These are phyloP conservation scores for Penicillium sp. DNA, from an alignment of 2,329 filamentous ascomycete species.

Conservation along the genomic window DNA sequence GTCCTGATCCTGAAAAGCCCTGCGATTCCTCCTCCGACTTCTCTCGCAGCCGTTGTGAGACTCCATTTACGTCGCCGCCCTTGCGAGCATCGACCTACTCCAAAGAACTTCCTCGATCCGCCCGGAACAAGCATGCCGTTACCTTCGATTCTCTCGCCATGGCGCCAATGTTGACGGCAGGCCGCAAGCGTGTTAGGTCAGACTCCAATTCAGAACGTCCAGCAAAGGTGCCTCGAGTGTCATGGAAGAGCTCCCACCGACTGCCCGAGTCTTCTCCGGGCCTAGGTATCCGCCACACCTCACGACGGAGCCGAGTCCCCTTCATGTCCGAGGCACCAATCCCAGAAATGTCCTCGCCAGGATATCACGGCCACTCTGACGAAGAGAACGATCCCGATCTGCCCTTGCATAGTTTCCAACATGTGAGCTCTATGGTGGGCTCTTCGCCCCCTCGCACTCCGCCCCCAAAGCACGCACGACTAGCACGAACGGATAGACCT, in stretches of 20 bases:
- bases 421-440: conserved; percentile 54
- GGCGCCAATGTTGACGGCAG: conserved; percentile 49
- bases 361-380: conserved; percentile 46
- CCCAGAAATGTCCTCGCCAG: conserved; percentile 60
- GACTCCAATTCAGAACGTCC: conserved; percentile 56
- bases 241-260: conserved; percentile 76
- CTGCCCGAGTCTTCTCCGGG: conserved; percentile 85
- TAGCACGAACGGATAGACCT: conserved; percentile 52
- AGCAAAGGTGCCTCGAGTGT: conserved; percentile 60
- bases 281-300: conserved; percentile 67
- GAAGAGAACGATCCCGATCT: conserved; percentile 85
- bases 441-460: conserved; percentile 87
- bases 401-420: conserved; percentile 53
- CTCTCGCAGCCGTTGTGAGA: conserved; percentile 59
- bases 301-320: conserved; percentile 72
- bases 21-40: conserved; percentile 86
- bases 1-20: conserved; percentile 67
- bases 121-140: conserved; percentile 44
- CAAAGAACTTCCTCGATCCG: conserved; percentile 68
- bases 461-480: conserved; percentile 58
- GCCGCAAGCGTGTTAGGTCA: conserved; percentile 70
- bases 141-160: conserved; percentile 45
- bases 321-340: conserved; percentile 75
- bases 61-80: conserved; percentile 73
- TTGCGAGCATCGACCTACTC: conserved; percentile 82